phyloP scores from a whole-genome alignment of 331 rosid species.

The Rhamnella rubrinervis region DNA sequence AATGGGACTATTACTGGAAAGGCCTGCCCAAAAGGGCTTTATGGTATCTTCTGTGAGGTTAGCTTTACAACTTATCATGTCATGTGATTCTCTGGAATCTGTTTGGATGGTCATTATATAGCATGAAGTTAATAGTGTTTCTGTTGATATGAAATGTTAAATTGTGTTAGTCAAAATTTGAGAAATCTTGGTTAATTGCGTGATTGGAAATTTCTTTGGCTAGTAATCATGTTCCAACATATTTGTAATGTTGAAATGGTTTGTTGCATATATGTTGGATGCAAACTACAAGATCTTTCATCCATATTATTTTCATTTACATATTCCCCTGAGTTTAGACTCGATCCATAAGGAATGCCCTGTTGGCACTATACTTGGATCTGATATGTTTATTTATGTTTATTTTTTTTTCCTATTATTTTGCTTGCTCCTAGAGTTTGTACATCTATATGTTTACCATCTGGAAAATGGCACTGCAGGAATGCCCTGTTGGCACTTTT shows the following conservation, averaged over 20 bases:
- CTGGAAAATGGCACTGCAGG: conserved; percentile 50
- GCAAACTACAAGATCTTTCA: neutral
- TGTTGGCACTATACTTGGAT: no score
- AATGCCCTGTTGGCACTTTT: conserved; percentile 92
- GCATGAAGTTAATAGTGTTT: neutral
- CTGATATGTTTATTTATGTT: no score
- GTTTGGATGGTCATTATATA: neutral
- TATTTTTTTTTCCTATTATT: neutral
- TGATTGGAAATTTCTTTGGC: neutral
- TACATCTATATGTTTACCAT: conserved; percentile 4
- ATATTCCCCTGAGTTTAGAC: no score
- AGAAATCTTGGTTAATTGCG: neutral
- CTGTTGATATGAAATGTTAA: neutral
- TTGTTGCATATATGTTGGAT: neutral
- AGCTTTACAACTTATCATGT: conserved; percentile 11
- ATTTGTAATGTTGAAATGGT: neutral
- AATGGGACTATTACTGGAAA: conserved; percentile 84
- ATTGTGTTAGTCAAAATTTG: neutral
- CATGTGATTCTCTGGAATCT: conserved; percentile 13
- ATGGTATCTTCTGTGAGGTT: conserved; percentile 93
- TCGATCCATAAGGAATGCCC: no score
- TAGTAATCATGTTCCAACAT: neutral
- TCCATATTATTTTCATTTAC: no score
- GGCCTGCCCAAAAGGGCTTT: conserved; percentile 88
- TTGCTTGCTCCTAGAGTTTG: conserved; percentile 14